phyloP scores from a whole-genome alignment of 371 early-diverging fungal genomes.

The Polyrhizophydium stewartii region DNA sequence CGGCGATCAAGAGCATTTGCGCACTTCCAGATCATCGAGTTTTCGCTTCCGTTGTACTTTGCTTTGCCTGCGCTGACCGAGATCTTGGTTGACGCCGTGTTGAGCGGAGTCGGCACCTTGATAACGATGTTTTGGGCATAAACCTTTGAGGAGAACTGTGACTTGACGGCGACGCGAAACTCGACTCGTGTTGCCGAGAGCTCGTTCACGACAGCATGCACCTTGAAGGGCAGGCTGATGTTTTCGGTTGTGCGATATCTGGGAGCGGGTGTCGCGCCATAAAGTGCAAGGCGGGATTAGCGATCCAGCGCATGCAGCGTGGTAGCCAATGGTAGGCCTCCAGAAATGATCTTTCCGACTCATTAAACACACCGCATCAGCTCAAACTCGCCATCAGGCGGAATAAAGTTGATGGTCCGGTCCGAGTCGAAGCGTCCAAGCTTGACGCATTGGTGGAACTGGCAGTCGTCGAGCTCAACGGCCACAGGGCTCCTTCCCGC shows the following conservation, averaged over 20 bases:
- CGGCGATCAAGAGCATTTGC: slow-evolving; percentile 13
- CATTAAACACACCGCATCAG: slow-evolving; percentile 78
- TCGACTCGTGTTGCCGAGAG: slow-evolving; percentile 72
- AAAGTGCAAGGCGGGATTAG: background rate
- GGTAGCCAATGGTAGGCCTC: background rate
- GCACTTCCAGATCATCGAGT: slow-evolving; percentile 86
- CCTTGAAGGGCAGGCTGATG: slow-evolving; percentile 79
- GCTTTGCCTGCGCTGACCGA: slow-evolving; percentile 73
- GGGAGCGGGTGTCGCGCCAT: background rate
- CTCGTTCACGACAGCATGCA: slow-evolving; percentile 80
- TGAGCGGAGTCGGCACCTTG: slow-evolving; percentile 80
- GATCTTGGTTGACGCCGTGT: slow-evolving; percentile 68
- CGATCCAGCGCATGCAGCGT: background rate
- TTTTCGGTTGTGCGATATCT: slow-evolving; percentile 86
- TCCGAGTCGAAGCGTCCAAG: slow-evolving; percentile 77
- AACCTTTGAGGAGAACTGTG: slow-evolving; percentile 71
- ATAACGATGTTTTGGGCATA: slow-evolving; percentile 78
- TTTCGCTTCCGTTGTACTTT: slow-evolving; percentile 81
- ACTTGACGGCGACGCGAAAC: slow-evolving; percentile 71
- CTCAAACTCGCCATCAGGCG: slow-evolving; percentile 92
- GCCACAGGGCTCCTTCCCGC: background rate
- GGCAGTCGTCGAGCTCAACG: slow-evolving; percentile 85
- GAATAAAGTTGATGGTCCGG: slow-evolving; percentile 81
- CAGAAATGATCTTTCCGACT: too few relatives aligned
- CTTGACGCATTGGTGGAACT: slow-evolving; percentile 93